Base-by-base conservation (phyloP, 257 asterid species). In the Linderniella brevidens region DNA sequence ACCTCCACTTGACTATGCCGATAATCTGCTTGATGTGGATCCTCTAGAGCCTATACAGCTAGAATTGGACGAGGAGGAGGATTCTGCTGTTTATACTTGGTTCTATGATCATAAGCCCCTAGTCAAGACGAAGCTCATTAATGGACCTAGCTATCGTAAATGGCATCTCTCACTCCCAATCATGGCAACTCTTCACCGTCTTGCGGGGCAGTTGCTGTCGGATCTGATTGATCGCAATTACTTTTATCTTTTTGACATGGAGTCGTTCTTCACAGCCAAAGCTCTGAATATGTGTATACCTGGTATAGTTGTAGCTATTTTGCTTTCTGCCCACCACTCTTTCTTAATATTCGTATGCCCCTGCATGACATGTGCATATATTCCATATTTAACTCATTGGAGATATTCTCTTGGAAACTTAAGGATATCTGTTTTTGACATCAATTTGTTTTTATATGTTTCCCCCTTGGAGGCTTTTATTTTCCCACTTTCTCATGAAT, bases 241-340 rank as follows among this genome's bases (percentile, higher is more conserved):
- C 41, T 90, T 85, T 55, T 90, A 85, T 74, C 76, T 90, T 49
- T 90, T 90, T 63, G 98, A 90, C 64, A 90, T 85, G 98, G 96
- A 90, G 70, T 90, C 98, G 0, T 81, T 81, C 72, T 90, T 90
- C 77, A 81, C 96, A 0, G 96, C 96, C 19, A 85, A 90, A 69
- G 98, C 98, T 19, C 64, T 90, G 67, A 90, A 90, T 64, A 90
- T 90, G 96, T 90, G 98, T 64, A 85, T 90, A 54, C 96, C 98
- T 46, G 96, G 95, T 88, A 78, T 36, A 69, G 46, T 44, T 13
- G 40, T 5, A 45, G 11, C 13, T 45, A 11, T 45, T 0, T 50
- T 58, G 35, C 20, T 25, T 25, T 25, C 32, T 25, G 32, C 32
- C 32, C 6, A 25, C 32, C 32, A 25, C 6, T 25, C 6, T 6